Evolutionary conservation across 139 green algal species (phyloP), one percentile per base, ranked within the genome.

Genomic region (Asterochloris erici): DNA sequence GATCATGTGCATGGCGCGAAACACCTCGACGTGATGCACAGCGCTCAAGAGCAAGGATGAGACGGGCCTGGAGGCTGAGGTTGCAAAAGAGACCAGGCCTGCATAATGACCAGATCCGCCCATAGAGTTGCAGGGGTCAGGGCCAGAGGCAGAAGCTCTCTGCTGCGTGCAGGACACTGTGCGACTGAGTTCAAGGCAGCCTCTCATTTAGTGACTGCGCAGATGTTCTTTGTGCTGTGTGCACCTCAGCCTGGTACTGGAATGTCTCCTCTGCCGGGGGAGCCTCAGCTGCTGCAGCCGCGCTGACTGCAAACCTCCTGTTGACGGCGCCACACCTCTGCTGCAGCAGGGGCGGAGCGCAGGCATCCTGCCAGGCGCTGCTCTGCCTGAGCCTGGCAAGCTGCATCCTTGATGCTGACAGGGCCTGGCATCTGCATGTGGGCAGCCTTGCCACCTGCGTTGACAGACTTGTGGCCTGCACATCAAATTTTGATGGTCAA

Each of bases 161-260:
- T 9, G 21, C 66, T 71, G 9, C 66, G 4, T 23, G 19, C 17
- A 71, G 66, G 66, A 23, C 66, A 11, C 14, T 66, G 38, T 19
- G 27, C 29, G 10, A 23, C 61, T 38, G 21, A 27, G 9, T 16
- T 13, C n/a, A 75, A 12, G 10, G 64, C 17, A 64, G n/a, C 0
- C 27, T 68, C 14, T n/a, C 0, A 10, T 54, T 64, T 16, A 11
- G 60, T 16, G 21, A 21, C 19, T 10, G 38, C 14, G 69, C 1
- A 19, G 28, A 11, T 12, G 61, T 17, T 12, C 21, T 17, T n/a
- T 16, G 14, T 73, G 17, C 9, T 17, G 19, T 28, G 24, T 74
- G 38, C 76, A 87, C 86, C 86, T 91, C 88, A 16, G 88, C 88
- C 74, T 91, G 84, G 77, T 93, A 91, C 47, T 77, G 78, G 47